phyloP scores from a whole-genome alignment of 192 early-diverging fungal genomes.

The Anaeromyces robustus region DNA sequence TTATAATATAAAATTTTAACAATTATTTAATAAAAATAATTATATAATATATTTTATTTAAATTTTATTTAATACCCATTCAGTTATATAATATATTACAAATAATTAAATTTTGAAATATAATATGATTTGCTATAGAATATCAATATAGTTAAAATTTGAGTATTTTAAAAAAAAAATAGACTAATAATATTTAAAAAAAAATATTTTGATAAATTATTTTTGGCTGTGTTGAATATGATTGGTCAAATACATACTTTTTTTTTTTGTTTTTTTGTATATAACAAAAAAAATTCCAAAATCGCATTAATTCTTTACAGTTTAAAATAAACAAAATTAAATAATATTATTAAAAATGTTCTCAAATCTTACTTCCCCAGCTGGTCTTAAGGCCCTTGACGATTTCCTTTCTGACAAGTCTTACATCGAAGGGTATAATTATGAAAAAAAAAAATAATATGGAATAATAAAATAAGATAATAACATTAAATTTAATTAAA shows the following conservation, averaged over 20 bases:
- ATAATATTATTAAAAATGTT: neutral
- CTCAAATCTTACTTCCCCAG: slow-evolving; percentile 4
- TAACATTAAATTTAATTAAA: neutral
- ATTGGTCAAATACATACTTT: neutral
- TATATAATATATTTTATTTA: too few relatives aligned
- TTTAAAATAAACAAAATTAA: neutral
- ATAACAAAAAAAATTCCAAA: neutral
- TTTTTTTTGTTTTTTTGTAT: neutral
- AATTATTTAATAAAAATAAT: too few relatives aligned
- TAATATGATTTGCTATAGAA: too few relatives aligned
- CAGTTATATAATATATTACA: too few relatives aligned
- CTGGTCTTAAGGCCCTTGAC: slow-evolving; percentile 7
- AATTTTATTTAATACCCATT: too few relatives aligned
- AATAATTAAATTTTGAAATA: too few relatives aligned
- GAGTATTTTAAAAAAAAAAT: too few relatives aligned
- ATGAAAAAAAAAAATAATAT: slow-evolving; percentile 34
- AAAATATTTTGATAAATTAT: too few relatives aligned
- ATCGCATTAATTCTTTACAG: neutral
- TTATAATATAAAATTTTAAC: too few relatives aligned
- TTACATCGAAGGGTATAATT: slow-evolving; percentile 9
- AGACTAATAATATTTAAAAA: too few relatives aligned
- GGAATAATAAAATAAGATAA: slow-evolving; percentile 15
- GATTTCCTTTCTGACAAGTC: slow-evolving; percentile 1
- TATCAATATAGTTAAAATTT: too few relatives aligned
- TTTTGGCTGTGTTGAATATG: neutral